These are phyloP conservation scores for Strobilomyces dryophilus DNA, from an alignment of 768 basidiomycete species.

Conservation along the genomic window DNA sequence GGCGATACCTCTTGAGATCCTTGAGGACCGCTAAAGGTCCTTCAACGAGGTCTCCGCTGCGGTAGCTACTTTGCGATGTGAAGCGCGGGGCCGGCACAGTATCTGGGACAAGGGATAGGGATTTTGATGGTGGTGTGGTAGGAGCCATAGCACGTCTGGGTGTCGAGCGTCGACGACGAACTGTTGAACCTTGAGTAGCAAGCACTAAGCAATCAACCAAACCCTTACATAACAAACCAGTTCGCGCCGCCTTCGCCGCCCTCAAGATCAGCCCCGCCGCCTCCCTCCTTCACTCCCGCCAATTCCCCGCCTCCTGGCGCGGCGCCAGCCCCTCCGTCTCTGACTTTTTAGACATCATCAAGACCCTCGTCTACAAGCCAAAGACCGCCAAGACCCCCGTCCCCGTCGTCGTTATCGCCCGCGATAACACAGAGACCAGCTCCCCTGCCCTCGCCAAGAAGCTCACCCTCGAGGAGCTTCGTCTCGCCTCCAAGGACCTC, in stretches of 20 bases:
- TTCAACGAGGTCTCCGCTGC: too few relatives aligned
- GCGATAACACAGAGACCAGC: slow-evolving; percentile 80
- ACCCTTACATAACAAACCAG: too few relatives aligned
- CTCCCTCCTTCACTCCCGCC: slow-evolving; percentile 52
- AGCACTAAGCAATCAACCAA: too few relatives aligned
- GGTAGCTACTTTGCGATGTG: too few relatives aligned
- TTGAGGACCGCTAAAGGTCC: too few relatives aligned
- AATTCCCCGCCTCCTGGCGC: slow-evolving; percentile 76
- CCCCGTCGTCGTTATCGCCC: slow-evolving; percentile 83
- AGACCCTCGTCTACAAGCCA: slow-evolving; percentile 93
- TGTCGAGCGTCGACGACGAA: too few relatives aligned
- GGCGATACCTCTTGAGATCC: too few relatives aligned
- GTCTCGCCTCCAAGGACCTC: slow-evolving; percentile 82
- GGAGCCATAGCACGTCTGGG: too few relatives aligned
- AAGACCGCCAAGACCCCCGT: slow-evolving; percentile 90
- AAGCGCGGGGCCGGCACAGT: too few relatives aligned
- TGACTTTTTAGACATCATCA: slow-evolving; percentile 66
- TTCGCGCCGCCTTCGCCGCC: slow-evolving; percentile 43
- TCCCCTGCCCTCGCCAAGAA: slow-evolving; percentile 74
- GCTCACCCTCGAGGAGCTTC: slow-evolving; percentile 80
- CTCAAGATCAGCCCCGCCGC: slow-evolving; percentile 55
- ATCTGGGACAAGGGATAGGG: too few relatives aligned
- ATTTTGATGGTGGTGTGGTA: too few relatives aligned
- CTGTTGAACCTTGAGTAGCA: too few relatives aligned
- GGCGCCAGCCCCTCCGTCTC: slow-evolving; percentile 51